Base-by-base conservation (phyloP, 2,329 filamentous ascomycete species). In the Colletotrichum lindemuthianum region DNA sequence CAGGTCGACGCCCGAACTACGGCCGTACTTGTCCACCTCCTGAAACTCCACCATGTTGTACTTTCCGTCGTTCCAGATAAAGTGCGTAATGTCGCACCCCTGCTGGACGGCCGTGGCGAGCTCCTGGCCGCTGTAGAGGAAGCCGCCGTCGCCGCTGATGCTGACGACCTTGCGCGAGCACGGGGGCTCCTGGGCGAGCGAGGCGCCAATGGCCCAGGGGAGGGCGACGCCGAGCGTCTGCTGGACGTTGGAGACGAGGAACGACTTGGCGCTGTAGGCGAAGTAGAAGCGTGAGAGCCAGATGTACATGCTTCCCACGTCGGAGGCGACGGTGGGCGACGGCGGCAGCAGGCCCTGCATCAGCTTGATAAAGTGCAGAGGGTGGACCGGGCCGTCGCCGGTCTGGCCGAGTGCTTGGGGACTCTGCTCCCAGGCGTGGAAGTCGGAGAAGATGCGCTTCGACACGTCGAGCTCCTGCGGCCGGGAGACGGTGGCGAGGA, bases 11-110 rank as follows among this genome's bases (percentile, higher is more conserved):
- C 81, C 81, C 8, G 73, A 73, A 34, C 73, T 77, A 33, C 81
- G 74, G 3, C 80, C 80, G 68, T 83, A 83, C 71, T 83, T 83
- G 71, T 80, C 76, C 60, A 81, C 79, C 71, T 83, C 81, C 67
- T 83, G 81, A 69, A 83, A 83, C 71, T 82, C 78, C 5, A 83
- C 79, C 81, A 83, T 83, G 69, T 83, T 83, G 71, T 79, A 83
- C 36, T 76, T 76, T 48, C 78, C 78, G 66, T 83, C 81, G 69
- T 83, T 83, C 80, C 80, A 82, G 67, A 83, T 75, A 65, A 83
- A 82, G 68, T 83, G 81, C 15, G 81, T 82, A 68, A 83, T 81
- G 60, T 83, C 76, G 70, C 80, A 83, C 8, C 75, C 74, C 52
- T 82, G 79, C 67, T 77, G 75, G 13, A 83, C 79, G 5, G 81